These are phyloP conservation scores for Phycomyces blakesleeanus DNA, from an alignment of 192 early-diverging fungal species.

Conservation along the genomic window DNA sequence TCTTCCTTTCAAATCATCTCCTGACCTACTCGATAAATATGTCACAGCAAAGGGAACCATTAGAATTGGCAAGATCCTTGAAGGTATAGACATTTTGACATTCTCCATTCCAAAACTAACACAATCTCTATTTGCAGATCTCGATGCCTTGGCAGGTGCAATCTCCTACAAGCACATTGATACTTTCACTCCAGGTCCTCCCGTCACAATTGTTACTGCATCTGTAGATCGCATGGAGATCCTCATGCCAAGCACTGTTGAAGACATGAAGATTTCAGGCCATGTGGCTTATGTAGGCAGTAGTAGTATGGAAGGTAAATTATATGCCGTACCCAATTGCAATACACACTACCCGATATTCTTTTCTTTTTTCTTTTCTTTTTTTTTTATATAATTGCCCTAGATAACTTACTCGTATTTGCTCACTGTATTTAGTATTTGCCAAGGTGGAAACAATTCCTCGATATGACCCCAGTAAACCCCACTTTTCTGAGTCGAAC, in stretches of 20 bases:
- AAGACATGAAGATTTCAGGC: constrained; percentile 78
- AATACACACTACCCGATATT: neutral
- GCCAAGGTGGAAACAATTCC: constrained; percentile 62
- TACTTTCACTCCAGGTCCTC: constrained; percentile 35
- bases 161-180: constrained; percentile 73
- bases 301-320: constrained; percentile 80
- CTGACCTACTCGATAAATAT: constrained; percentile 75
- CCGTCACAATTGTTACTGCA: constrained; percentile 81
- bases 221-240: constrained; percentile 86
- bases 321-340: neutral
- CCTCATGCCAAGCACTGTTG: constrained; percentile 52
- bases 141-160: constrained; percentile 81
- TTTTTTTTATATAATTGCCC: neutral
- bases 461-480: constrained; percentile 12
- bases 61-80: constrained; percentile 79
- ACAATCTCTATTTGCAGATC: constrained; percentile 27
- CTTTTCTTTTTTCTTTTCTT: neutral
- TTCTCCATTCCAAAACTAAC: neutral
- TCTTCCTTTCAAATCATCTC: constrained; percentile 74
- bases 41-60: constrained; percentile 71
- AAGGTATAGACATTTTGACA: constrained; percentile 40
- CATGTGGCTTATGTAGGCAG: constrained; percentile 81
- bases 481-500: neutral
- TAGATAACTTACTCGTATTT: neutral
- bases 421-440: constrained; percentile 39